Evolutionary conservation across 2,329 filamentous ascomycete genomes (phyloP), one percentile per base, ranked within the genome.

Genomic region (Coniochaeta sp.): DNA sequence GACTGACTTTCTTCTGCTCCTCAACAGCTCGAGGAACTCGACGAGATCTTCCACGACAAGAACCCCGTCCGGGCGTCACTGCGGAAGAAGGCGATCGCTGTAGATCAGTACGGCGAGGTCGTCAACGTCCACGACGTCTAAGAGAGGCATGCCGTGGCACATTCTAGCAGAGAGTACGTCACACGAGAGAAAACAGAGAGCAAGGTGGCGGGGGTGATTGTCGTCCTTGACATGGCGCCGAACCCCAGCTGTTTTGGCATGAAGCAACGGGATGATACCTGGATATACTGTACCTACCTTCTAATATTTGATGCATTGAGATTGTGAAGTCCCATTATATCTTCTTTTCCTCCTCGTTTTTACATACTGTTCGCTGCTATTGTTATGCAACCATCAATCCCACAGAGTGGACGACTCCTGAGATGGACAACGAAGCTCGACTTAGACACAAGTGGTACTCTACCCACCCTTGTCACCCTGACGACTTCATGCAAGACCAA

Each of bases 11-110:
- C n/a, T 55, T 42, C 38, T 24, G 17, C 34, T 26, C n/a, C n/a
- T 28, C 32, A 10, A 44, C 57, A 58, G 57, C 74, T 81, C 52
- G 79, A 81, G 69, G 78, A 82, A 69, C 68, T 81, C 59, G 76
- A 80, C 50, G 74, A 74, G 55, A 79, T 81, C 60, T 77, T 77
- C 65, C 65, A 69, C 17, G 68, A 72, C 24, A 68, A 69, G 58
- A 74, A 72, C 62, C 74, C 74, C 30, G 71, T 74, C 60, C 75
- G 75, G 64, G 38, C 38, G 16, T 57, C 55, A 3, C 19, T 44
- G 3, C 19, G 16, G 24, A 40, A 32, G 34, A 57, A 44, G 55
- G 38, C 34, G 8, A 28, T 57, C 16, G 55, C 55, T 34, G 55
- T 57, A 36, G 32, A 40, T 19, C 9, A 17, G 4, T 44, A 44